A percentile compares a stretch with the other conserved stretches of the same genome.
phyloP scores from a whole-genome alignment of 2,329 filamentous ascomycete species.

The Pleomassaria siparia region DNA sequence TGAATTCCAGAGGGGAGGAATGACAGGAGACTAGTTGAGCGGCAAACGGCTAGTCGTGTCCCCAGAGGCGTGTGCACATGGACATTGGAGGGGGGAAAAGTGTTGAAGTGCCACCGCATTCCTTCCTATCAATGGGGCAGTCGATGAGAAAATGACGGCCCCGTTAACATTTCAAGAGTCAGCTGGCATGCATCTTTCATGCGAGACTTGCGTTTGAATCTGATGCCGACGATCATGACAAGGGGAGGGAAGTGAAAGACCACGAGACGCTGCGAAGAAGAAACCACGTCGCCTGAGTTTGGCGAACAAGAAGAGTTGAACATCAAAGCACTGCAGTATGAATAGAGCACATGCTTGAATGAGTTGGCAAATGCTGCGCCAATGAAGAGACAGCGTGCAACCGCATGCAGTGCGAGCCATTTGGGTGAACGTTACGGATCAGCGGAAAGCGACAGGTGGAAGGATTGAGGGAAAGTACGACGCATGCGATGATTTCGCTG shows the following conservation, averaged over 20 bases:
- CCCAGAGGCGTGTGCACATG: too few species aligned
- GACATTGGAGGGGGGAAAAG: too few species aligned
- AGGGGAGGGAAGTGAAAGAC: too few species aligned
- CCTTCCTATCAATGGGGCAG: not conserved
- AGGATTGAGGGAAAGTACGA: not conserved
- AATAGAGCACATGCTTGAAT: not conserved
- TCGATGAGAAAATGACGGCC: not conserved
- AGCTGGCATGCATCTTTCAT: too few species aligned
- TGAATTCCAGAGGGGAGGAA: not conserved
- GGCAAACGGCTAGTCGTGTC: too few species aligned
- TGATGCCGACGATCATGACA: too few species aligned
- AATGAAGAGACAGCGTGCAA: not conserved
- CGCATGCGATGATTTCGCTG: not conserved
- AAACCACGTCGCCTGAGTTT: not conserved
- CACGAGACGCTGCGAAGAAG: not conserved
- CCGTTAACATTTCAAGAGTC: not conserved
- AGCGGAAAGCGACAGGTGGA: not conserved
- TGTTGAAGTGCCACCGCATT: not conserved
- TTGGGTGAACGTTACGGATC: not conserved
- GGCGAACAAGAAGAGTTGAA: not conserved
- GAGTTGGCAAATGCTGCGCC: not conserved
- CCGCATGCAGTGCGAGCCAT: not conserved
- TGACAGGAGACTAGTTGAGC: too few species aligned
- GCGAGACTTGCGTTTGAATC: too few species aligned
- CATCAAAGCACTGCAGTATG: not conserved